These are phyloP conservation scores for Lentinus brumalis DNA, from an alignment of 768 basidiomycete genomes.

Conservation along the genomic window DNA sequence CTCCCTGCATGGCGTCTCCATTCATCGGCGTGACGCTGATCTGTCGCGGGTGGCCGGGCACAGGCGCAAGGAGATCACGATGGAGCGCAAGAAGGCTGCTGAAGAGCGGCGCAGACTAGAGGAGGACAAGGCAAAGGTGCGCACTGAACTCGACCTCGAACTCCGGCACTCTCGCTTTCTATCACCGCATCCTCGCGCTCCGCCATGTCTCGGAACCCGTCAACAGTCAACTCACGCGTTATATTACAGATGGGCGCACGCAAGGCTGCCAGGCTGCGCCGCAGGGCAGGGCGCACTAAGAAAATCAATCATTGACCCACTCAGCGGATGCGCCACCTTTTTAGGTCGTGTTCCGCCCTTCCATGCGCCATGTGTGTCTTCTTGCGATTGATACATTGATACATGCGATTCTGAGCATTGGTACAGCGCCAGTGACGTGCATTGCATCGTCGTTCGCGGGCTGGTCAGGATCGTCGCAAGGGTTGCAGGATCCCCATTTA, in stretches of 20 bases:
- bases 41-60: not conserved
- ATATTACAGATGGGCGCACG: conserved; percentile 71
- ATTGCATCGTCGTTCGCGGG: too few relatives aligned
- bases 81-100: conserved; percentile 69
- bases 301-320: conserved; percentile 72
- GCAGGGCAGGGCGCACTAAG: conserved; percentile 75
- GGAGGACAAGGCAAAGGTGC: conserved; percentile 66
- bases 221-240: too few relatives aligned
- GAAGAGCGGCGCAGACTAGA: conserved; percentile 70
- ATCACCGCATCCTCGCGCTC: conserved; percentile 1
- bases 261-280: conserved; percentile 71
- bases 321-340: not conserved
- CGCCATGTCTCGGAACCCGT: not conserved
- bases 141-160: not conserved
- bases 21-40: not conserved
- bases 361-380: not conserved
- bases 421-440: not conserved
- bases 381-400: too few relatives aligned
- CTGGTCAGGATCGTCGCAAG: too few relatives aligned
- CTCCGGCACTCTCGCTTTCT: not conserved
- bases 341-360: not conserved
- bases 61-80: conserved; percentile 68
- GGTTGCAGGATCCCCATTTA: too few relatives aligned
- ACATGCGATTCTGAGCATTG: too few relatives aligned
- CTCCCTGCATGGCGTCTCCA: not conserved